Conservation (phyloP, 208 protist genomes). For the Acanthamoeba culbertsoni region DNA sequence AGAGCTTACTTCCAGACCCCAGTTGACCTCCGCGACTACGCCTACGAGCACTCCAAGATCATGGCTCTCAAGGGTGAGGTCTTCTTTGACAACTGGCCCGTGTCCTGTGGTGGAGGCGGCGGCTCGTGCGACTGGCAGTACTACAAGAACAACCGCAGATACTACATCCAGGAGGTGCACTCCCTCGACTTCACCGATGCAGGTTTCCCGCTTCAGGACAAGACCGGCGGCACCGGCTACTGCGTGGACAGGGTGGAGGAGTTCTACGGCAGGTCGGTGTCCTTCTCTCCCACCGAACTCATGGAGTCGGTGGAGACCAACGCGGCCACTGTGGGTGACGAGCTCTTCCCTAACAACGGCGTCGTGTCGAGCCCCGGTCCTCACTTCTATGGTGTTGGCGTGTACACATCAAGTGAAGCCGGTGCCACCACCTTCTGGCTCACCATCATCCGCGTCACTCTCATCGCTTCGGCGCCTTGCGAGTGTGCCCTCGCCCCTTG, state of each 20-base stretch:
- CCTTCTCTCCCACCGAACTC: background rate
- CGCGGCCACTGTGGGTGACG: background rate
- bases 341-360: background rate
- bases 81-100: slow-evolving; percentile 26
- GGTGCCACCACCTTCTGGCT: background rate
- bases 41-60: slow-evolving; percentile 52
- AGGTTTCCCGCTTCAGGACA: background rate
- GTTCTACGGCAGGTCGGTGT: background rate
- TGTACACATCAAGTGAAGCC: background rate
- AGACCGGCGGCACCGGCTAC: background rate
- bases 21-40: slow-evolving; percentile 23
- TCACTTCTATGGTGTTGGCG: background rate
- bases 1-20: background rate
- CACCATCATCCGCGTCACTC: slow-evolving; percentile 13
- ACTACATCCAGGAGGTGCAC: slow-evolving; percentile 40
- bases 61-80: background rate
- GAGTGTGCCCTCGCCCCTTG: background rate
- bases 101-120: background rate
- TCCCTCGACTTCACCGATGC: background rate
- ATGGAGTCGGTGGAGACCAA: background rate
- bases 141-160: slow-evolving; percentile 13
- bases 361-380: background rate
- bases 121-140: background rate
- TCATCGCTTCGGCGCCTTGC: background rate
- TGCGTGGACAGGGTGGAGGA: slow-evolving; percentile 38